These are phyloP conservation scores for Prunus dulcis DNA, from an alignment of 306 rosid genomes.

Conservation along the genomic window DNA sequence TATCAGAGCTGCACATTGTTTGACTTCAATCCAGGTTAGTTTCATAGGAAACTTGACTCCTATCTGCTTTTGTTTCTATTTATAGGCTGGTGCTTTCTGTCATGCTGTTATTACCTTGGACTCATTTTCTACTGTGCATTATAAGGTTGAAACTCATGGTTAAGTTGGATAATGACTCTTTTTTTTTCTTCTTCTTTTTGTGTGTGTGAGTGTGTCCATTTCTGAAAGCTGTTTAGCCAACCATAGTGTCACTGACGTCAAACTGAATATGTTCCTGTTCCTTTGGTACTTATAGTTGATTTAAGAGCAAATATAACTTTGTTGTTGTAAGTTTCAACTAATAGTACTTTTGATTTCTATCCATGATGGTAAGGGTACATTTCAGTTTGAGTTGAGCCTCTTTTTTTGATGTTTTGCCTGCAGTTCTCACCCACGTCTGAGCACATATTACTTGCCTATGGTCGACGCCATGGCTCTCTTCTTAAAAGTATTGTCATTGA, in stretches of 20 bases:
- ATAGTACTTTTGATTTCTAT: background rate
- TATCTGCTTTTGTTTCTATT: background rate
- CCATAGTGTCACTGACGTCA: background rate
- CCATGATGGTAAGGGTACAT: conserved; percentile 5
- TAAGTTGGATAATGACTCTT: background rate
- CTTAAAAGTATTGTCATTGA: conserved; percentile 83
- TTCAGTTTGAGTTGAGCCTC: conserved; percentile 16
- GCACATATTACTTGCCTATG: conserved; percentile 56
- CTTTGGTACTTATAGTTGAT: background rate
- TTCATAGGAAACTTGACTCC: conserved; percentile 7
- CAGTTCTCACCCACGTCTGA: conserved; percentile 65
- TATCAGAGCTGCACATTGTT: conserved; percentile 78
- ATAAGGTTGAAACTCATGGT: background rate
- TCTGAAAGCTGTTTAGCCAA: background rate
- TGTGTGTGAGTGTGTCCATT: background rate
- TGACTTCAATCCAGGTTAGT: conserved; percentile 75
- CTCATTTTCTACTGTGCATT: background rate
- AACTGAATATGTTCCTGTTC: background rate
- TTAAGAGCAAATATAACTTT: background rate
- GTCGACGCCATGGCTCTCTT: conserved; percentile 60
- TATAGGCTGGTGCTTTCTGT: background rate
- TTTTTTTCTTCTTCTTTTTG: too few relatives aligned
- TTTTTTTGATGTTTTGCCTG: conserved; percentile 33
- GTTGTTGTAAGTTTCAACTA: background rate
- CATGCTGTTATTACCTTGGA: background rate